Percentiles rank a stretch among this genome's conserved stretches.
Evolutionary conservation across 352 stramenopile genomes (phyloP).

Genomic region (Globisporangium ultimum): DNA sequence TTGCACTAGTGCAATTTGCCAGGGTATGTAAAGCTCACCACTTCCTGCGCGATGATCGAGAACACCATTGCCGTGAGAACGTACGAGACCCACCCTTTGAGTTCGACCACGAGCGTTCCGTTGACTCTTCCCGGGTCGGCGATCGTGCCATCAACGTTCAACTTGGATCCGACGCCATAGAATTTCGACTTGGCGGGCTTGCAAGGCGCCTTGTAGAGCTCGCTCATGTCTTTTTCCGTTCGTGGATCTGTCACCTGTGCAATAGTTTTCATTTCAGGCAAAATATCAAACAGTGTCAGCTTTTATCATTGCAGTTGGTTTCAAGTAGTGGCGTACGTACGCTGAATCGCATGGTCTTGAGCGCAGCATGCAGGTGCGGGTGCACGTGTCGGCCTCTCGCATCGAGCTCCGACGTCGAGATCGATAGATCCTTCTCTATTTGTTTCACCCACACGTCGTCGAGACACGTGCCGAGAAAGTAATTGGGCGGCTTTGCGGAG

Average conservation of each 20-base stretch:
- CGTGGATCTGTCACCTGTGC: slow-evolving; percentile 21
- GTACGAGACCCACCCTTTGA: slow-evolving; percentile 37
- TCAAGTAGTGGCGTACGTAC: background rate
- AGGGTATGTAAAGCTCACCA: slow-evolving; percentile 18
- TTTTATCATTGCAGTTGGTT: too few relatives aligned
- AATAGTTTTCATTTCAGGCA: background rate
- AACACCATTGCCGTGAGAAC: slow-evolving; percentile 33
- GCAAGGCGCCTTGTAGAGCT: slow-evolving; percentile 32
- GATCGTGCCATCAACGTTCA: slow-evolving; percentile 23
- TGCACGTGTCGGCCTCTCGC: slow-evolving; percentile 18
- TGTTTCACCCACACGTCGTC: slow-evolving; percentile 30
- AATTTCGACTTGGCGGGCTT: slow-evolving; percentile 18
- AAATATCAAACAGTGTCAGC: slow-evolving; percentile 2
- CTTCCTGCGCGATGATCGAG: slow-evolving; percentile 43
- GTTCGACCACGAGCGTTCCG: slow-evolving; percentile 42
- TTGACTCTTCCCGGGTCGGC: slow-evolving; percentile 27
- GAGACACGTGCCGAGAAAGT: slow-evolving; percentile 38
- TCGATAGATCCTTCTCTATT: slow-evolving; percentile 19
- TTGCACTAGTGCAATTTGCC: too few relatives aligned
- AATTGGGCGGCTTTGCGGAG: slow-evolving; percentile 16
- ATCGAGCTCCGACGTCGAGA: slow-evolving; percentile 24
- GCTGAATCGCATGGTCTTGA: slow-evolving; percentile 27
- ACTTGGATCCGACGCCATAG: slow-evolving; percentile 31
- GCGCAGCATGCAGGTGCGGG: slow-evolving; percentile 31
- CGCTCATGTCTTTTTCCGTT: slow-evolving; percentile 14